phyloP scores from a whole-genome alignment of 1,139 yeast species.

The Hyphopichia fennica region DNA sequence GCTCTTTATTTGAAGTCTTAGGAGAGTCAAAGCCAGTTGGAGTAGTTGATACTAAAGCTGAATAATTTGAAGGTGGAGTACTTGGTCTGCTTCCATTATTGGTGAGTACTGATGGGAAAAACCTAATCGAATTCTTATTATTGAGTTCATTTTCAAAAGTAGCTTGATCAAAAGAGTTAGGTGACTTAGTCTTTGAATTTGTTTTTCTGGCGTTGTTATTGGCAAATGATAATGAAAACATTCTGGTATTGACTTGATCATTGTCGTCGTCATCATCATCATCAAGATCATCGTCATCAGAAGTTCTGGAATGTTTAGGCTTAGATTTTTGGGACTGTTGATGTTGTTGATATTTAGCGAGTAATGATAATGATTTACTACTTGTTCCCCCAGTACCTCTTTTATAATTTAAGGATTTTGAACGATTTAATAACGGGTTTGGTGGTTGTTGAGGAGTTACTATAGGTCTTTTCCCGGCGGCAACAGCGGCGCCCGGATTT shows the following conservation, averaged over 20 bases:
- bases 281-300: constrained; percentile 6
- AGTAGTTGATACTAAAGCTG: neutral
- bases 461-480: constrained; percentile 10
- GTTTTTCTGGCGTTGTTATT: neutral
- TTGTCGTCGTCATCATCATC: constrained; percentile 14
- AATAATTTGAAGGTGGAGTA: constrained; percentile 5
- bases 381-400: constrained; percentile 21
- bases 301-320: constrained; percentile 1
- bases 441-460: constrained; percentile 13
- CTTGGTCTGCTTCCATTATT: neutral
- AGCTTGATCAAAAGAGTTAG: constrained; percentile 4
- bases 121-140: constrained; percentile 31
- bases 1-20: constrained; percentile 10
- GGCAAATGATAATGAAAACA: constrained; percentile 24
- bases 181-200: neutral
- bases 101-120: constrained; percentile 26
- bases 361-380: constrained; percentile 13
- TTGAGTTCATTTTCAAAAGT: constrained; percentile 8
- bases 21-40: neutral
- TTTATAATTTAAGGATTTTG: constrained; percentile 32
- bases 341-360: constrained; percentile 27
- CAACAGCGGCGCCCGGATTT: neutral
- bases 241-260: constrained; percentile 15
- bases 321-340: constrained; percentile 12
- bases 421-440: constrained; percentile 22